A percentile compares a stretch with the other conserved stretches of the same genome.
Conservation (phyloP, 768 basidiomycete genomes). For the Suillus placidus region DNA sequence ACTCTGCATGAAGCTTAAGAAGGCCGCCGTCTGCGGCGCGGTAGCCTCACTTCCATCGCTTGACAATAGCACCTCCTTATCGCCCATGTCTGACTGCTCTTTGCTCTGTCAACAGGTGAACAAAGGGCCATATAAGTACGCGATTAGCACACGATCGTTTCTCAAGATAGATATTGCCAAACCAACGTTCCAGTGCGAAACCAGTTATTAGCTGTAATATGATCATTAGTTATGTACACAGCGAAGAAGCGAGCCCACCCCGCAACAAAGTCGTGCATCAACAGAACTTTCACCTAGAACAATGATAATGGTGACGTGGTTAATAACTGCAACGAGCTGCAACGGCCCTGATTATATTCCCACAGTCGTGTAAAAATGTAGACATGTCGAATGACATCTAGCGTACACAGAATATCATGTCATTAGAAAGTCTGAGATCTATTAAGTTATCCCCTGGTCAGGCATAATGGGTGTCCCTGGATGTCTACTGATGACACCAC, state of each 20-base stretch:
- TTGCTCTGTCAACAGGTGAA: background rate
- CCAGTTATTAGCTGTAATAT: background rate
- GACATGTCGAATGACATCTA: background rate
- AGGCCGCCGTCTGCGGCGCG: constrained; percentile 16
- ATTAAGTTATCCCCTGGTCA: background rate
- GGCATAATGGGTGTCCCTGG: background rate
- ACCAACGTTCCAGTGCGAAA: background rate
- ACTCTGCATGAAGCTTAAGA: constrained; percentile 12
- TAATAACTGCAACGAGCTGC: background rate
- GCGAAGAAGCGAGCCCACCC: background rate
- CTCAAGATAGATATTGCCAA: background rate
- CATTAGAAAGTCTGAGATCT: constrained; percentile 4
- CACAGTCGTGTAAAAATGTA: constrained; percentile 3
- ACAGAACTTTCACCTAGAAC: background rate
- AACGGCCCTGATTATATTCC: constrained; percentile 3
- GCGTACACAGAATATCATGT: background rate
- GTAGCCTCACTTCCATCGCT: constrained; percentile 35
- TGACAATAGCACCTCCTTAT: constrained; percentile 29
- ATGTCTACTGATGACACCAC: background rate
- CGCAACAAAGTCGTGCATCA: constrained; percentile 7
- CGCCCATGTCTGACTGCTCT: constrained; percentile 16
- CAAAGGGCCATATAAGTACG: background rate
- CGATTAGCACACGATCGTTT: background rate
- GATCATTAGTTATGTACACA: background rate
- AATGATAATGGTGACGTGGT: background rate